Base-by-base conservation (phyloP, 164 flowering plant species). In the Buxus sempervirens region DNA sequence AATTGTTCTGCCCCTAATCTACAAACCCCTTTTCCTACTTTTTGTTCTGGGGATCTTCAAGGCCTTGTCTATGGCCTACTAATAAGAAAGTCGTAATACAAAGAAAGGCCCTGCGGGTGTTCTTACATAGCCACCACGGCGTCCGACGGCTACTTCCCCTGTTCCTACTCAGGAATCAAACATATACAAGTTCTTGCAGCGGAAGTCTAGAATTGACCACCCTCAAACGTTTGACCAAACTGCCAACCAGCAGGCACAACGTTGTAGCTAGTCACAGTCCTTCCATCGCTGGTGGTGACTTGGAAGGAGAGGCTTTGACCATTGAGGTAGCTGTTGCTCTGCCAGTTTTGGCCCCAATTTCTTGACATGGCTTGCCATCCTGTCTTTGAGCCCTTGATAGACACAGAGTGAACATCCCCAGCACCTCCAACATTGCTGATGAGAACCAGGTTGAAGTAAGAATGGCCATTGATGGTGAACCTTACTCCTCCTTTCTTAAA, bases 271-370 rank as follows among this genome's bases (percentile, higher is more conserved):
- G 77, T 74, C 54, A 77, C 38, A 1, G 80, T 80, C 70, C 74
- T 68, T 38, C 81, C 81, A 42, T 80, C 83, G 49, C 83, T 77
- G 12, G 78, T 67, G 13, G 83, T 80, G 9, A 80, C 78, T 62
- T 71, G 72, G 62, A 80, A 77, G 32, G 82, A 80, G 16, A 80
- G 77, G 67, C 72, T 68, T 28, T 82, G 84, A 4, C 88, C 88
- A 54, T 79, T 75, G 49, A 84, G 74, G 59, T 81, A 71, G 9
- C 79, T 51, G 67, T 82, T 84, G 80, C 80, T 80, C 73, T 84
- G 85, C 88, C 88, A 84, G 23, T 84, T 84, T 25, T 84, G 86
- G 41, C 88, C 88, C 88, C 88, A 82, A 62, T 85, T 82, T 56
- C 84, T 79, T 19, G 83, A 73, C 89, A 85, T 79, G 8, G 84